Percentiles rank a stretch among this genome's conserved stretches.
Conservation (phyloP, 2,329 filamentous ascomycete genomes). For the Pestalotiopsis fici region DNA sequence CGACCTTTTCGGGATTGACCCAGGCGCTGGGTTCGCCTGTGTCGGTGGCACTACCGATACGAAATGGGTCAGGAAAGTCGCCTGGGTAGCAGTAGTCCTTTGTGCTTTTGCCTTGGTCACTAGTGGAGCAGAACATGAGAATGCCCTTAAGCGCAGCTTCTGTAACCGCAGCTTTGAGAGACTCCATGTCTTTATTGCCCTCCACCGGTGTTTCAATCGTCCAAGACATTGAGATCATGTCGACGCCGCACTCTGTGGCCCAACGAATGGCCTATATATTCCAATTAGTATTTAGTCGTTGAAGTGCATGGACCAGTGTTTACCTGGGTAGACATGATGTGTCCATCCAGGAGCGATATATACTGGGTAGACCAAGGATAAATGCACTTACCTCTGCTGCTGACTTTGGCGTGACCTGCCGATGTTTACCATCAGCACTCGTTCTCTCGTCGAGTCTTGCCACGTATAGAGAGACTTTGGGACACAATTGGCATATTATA, state of each 20-base stretch:
- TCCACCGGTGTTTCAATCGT: conserved; percentile 19
- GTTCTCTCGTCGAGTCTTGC: conserved; percentile 19
- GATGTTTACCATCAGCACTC: conserved; percentile 5
- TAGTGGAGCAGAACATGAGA: conserved; percentile 38
- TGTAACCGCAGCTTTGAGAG: neutral
- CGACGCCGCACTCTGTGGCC: conserved; percentile 19
- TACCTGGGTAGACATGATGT: too few species aligned
- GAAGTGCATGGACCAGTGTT: too few species aligned
- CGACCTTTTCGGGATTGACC: conserved; percentile 4
- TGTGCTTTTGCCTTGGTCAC: conserved; percentile 24
- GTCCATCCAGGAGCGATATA: too few species aligned
- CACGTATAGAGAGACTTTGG: conserved; percentile 15
- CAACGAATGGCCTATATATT: conserved; percentile 14
- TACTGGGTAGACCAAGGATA: neutral
- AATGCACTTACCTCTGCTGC: neutral
- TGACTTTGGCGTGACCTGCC: neutral
- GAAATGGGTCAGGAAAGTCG: conserved; percentile 1
- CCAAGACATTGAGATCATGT: conserved; percentile 34
- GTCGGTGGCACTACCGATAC: neutral
- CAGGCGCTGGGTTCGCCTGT: neutral
- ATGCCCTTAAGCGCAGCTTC: conserved; percentile 21
- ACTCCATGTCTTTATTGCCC: conserved; percentile 20
- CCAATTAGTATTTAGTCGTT: too few species aligned
- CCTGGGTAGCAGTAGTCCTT: neutral
- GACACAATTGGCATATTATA: conserved; percentile 26